Evolutionary conservation across 371 early-diverging fungal genomes (phyloP).

Genomic region (Zychaea mexicana): DNA sequence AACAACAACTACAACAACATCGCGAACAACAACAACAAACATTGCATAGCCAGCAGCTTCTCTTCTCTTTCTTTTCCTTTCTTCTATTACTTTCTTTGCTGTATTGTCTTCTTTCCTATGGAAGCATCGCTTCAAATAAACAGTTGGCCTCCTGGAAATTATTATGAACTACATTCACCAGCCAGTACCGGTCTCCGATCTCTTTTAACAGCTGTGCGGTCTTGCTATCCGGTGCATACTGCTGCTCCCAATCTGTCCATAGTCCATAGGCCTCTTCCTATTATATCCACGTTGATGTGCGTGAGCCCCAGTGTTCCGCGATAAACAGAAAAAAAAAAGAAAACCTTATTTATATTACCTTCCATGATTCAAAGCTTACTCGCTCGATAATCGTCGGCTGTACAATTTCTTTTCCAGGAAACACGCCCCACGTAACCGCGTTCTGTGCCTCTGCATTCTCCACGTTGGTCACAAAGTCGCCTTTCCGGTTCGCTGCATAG

Average conservation of each 20-base stretch:
- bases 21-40: background rate
- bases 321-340: background rate
- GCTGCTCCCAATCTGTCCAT: slow-evolving; percentile 89
- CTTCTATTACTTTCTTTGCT: slow-evolving; percentile 3
- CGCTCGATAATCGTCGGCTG: slow-evolving; percentile 94
- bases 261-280: slow-evolving; percentile 86
- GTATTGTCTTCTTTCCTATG: slow-evolving; percentile 17
- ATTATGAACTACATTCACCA: slow-evolving; percentile 93
- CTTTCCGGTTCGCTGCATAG: slow-evolving; percentile 83
- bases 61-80: background rate
- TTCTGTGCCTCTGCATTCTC: slow-evolving; percentile 55
- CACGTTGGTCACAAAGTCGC: slow-evolving; percentile 75
- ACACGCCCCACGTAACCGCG: slow-evolving; percentile 97
- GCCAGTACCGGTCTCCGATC: slow-evolving; percentile 76
- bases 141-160: slow-evolving; percentile 69
- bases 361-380: slow-evolving; percentile 91
- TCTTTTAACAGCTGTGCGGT: slow-evolving; percentile 61
- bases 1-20: no score
- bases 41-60: no score
- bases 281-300: no score
- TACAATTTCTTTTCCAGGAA: slow-evolving; percentile 93
- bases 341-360: slow-evolving; percentile 42
- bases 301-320: no score
- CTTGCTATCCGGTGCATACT: slow-evolving; percentile 65
- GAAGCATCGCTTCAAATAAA: slow-evolving; percentile 53